phyloP scores from a whole-genome alignment of 371 early-diverging fungal genomes.

The Mucor lusitanicus region DNA sequence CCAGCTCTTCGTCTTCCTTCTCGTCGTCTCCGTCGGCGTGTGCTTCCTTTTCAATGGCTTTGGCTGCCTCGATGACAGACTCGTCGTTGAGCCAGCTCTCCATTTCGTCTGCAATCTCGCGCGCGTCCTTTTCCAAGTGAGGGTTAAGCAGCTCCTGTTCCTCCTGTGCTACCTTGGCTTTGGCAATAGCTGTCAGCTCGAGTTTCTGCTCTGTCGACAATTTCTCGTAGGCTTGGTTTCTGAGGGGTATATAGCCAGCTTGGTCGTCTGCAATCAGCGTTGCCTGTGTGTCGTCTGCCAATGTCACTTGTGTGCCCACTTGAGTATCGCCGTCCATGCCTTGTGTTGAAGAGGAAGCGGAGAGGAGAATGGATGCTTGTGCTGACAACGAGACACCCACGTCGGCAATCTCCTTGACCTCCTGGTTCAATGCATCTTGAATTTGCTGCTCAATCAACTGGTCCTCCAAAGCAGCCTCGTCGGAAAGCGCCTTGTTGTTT shows the following conservation, averaged over 20 bases:
- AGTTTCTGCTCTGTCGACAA: constrained; percentile 12
- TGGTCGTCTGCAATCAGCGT: constrained; percentile 4
- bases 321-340: constrained; percentile 15
- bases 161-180: constrained; percentile 27
- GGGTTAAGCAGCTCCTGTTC: constrained; percentile 24
- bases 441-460: constrained; percentile 1
- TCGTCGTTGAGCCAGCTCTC: constrained; percentile 38
- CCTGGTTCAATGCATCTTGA: constrained; percentile 10
- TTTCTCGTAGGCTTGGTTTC: not conserved
- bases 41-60: constrained; percentile 37
- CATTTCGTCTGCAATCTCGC: constrained; percentile 49
- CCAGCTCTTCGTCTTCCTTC: constrained; percentile 8
- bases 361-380: not conserved
- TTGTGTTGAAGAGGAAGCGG: not conserved
- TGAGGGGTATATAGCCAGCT: constrained; percentile 4
- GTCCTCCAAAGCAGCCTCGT: not conserved
- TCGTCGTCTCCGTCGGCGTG: constrained; percentile 17
- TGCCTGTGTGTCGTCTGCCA: not conserved
- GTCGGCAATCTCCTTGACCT: constrained; percentile 5
- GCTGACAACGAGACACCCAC: not conserved
- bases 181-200: constrained; percentile 7
- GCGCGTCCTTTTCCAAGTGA: constrained; percentile 13
- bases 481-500: not conserved
- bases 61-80: constrained; percentile 28
- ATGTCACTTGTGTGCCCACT: constrained; percentile 4